phyloP scores from a whole-genome alignment of 78 protist species.

The Monosiga brevicollis region DNA sequence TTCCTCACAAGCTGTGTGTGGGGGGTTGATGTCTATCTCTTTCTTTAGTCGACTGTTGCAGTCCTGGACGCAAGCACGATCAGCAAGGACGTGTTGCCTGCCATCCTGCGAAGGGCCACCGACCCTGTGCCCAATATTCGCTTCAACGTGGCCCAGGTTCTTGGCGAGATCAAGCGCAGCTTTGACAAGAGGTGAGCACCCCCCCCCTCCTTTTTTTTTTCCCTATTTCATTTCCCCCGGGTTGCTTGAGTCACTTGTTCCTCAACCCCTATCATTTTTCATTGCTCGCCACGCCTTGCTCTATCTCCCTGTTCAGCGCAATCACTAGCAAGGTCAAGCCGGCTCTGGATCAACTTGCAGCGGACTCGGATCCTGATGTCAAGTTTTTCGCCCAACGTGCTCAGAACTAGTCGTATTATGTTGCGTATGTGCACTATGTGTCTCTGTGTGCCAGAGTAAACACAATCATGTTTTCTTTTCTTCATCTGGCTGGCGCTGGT shows the following conservation, averaged over 20 bases:
- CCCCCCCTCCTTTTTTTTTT: background rate
- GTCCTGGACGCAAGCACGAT: slow-evolving; percentile 57
- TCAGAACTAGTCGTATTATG: too few relatives aligned
- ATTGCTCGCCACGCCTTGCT: background rate
- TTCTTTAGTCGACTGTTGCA: slow-evolving; percentile 28
- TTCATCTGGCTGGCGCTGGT: too few relatives aligned
- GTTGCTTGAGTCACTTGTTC: background rate
- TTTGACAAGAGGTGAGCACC: slow-evolving; percentile 2
- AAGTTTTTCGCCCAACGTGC: slow-evolving; percentile 49
- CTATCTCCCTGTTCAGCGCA: background rate
- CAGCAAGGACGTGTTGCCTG: slow-evolving; percentile 43
- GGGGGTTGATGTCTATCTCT: background rate
- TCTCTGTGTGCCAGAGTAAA: too few relatives aligned
- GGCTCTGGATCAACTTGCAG: slow-evolving; percentile 27
- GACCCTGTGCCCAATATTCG: slow-evolving; percentile 87
- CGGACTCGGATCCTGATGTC: slow-evolving; percentile 76
- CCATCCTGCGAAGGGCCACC: slow-evolving; percentile 32
- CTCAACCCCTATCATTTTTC: background rate
- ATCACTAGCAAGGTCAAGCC: slow-evolving; percentile 53
- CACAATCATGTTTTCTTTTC: too few relatives aligned
- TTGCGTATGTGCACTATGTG: too few relatives aligned
- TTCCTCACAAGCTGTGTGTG: background rate
- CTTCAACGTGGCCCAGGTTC: slow-evolving; percentile 82
- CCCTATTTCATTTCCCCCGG: background rate
- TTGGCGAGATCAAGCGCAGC: slow-evolving; percentile 35